These are phyloP conservation scores for Aquilaria malaccensis DNA, from an alignment of 345 rosid genomes.

Conservation along the genomic window DNA sequence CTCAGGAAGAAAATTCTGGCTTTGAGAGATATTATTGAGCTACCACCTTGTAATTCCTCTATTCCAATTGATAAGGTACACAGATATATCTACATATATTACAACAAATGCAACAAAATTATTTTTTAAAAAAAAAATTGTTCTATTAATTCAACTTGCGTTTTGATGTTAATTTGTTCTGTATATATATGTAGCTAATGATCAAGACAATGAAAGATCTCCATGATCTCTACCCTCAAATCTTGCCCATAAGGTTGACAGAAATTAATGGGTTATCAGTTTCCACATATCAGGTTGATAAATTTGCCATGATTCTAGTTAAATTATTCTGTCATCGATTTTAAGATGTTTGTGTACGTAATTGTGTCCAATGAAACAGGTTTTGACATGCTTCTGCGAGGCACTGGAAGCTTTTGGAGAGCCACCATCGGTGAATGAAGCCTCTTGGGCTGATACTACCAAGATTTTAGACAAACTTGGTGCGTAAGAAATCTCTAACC, in stretches of 20 bases:
- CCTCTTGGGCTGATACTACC: slow-evolving; percentile 17
- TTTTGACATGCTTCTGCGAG: slow-evolving; percentile 32
- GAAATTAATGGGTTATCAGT: slow-evolving; percentile 21
- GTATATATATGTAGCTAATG: slow-evolving; percentile 33
- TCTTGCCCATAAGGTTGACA: slow-evolving; percentile 21
- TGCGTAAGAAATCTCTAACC: slow-evolving; percentile 8
- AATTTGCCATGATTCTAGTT: no score
- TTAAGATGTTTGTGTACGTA: no score
- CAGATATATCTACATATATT: no score
- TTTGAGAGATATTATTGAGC: slow-evolving; percentile 50
- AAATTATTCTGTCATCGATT: no score
- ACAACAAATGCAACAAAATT: no score
- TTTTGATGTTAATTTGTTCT: no score
- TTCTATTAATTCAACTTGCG: no score
- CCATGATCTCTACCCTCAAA: slow-evolving; percentile 41
- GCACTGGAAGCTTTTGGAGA: slow-evolving; percentile 44
- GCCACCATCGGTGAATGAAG: slow-evolving; percentile 29
- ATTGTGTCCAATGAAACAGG: slow-evolving; percentile 22
- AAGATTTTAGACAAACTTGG: slow-evolving; percentile 32
- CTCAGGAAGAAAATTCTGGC: slow-evolving; percentile 38
- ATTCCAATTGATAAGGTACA: slow-evolving; percentile 31
- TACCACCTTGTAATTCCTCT: slow-evolving; percentile 32
- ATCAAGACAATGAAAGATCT: slow-evolving; percentile 46
- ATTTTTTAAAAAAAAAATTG: no score
- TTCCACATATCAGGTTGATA: background rate